These are phyloP conservation scores for Syzygium grande DNA, from an alignment of 345 rosid species.

Conservation along the genomic window DNA sequence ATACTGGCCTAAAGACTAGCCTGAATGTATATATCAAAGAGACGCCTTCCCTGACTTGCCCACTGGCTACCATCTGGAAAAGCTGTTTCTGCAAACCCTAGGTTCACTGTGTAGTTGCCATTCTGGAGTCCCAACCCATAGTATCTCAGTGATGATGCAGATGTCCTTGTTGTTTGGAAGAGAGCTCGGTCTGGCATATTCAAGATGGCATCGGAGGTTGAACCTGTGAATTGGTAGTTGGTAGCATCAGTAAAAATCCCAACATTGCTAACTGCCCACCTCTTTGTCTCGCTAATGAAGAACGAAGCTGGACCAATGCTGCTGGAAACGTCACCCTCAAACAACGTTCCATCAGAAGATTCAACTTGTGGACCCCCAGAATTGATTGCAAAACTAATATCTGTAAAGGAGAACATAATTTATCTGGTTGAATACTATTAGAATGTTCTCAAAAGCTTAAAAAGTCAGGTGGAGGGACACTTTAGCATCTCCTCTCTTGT, in stretches of 20 bases:
- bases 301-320: conserved; percentile 57
- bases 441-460: neutral
- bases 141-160: conserved; percentile 72
- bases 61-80: conserved; percentile 10
- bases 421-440: neutral
- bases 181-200: conserved; percentile 11
- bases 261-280: conserved; percentile 42
- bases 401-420: conserved; percentile 10
- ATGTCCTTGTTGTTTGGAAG: conserved; percentile 45
- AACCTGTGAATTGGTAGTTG: conserved; percentile 12
- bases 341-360: conserved; percentile 23
- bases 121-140: conserved; percentile 80
- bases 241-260: conserved; percentile 19
- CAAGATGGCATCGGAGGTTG: conserved; percentile 12
- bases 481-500: neutral
- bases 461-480: neutral
- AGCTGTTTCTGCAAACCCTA: conserved; percentile 35
- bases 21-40: conserved; percentile 26
- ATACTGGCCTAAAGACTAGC: conserved; percentile 23
- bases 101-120: conserved; percentile 53
- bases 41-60: conserved; percentile 40
- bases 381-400: conserved; percentile 45
- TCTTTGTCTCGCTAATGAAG: conserved; percentile 21
- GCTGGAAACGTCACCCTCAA: conserved; percentile 34
- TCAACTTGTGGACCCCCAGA: conserved; percentile 51